Evolutionary conservation across 164 flowering plant genomes (phyloP), one percentile per base, ranked within the genome.

Genomic region (Buxus sempervirens): DNA sequence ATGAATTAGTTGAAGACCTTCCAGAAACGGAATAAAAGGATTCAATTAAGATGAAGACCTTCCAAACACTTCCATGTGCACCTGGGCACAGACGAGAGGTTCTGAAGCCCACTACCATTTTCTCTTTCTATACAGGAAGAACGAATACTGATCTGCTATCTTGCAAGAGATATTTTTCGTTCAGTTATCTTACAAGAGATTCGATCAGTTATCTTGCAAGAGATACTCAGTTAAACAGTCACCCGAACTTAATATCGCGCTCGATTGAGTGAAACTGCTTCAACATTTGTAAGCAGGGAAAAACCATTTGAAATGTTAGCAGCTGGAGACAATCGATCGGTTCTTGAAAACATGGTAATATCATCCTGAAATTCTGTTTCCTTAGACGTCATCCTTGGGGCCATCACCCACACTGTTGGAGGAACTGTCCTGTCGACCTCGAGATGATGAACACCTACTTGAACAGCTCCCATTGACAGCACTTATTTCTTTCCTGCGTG

Each of bases 371-470:
- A 15, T 45, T 45, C 13, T 45, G 5, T 45, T 45, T 45, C 1
- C 12, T 10, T 45, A 10, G 51, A 10, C 51, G 18, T 69, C 67
- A n/a, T 74, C 63, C 48, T 78, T 80, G 23, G 79, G 80, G 45
- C 77, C 75, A 64, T 82, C 83, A 66, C 79, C 81, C 36, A 85
- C 83, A 48, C 92, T 87, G 65, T 79, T 79, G 58, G 87, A 89
- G 66, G 94, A 84, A 75, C 82, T 84, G 58, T 83, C 86, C 27
- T 78, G 88, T 45, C 75, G 72, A 72, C 70, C 82, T 59, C 73
- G 86, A 42, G 93, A 85, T 25, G 88, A 88, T 57, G 90, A 90
- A 76, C 76, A 80, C 79, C 78, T 79, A 70, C 93, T 85, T 22
- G 89, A 87, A 64, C 86, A 77, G 71, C 85, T 82, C 60, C 74